Conservation (phyloP, 1,284 basidiomycete species). For the Puccinia novopanici region DNA sequence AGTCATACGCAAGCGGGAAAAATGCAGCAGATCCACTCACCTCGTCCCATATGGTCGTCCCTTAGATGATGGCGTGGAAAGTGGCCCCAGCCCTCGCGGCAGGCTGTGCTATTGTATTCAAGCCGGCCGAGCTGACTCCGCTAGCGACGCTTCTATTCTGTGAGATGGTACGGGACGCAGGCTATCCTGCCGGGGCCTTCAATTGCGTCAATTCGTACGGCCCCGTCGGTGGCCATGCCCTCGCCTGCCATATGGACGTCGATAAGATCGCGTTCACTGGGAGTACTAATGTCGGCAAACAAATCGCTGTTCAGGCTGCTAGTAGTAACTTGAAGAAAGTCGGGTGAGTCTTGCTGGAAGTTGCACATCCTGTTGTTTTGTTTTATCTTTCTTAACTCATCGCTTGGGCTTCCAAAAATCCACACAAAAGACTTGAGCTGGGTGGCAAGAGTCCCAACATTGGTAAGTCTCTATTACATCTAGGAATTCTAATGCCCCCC, state of each 20-base stretch:
- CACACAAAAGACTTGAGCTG: constrained; percentile 53
- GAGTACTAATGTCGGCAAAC: constrained; percentile 40
- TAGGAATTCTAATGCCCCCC: neutral
- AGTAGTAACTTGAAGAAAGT: constrained; percentile 51
- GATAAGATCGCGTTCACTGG: constrained; percentile 52
- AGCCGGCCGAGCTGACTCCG: constrained; percentile 57
- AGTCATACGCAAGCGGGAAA: constrained; percentile 4
- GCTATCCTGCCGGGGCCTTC: constrained; percentile 57
- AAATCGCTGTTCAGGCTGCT: constrained; percentile 28
- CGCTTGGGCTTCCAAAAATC: constrained; percentile 51
- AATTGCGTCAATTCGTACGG: constrained; percentile 58
- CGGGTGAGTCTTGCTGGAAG: constrained; percentile 8
- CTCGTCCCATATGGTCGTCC: no score
- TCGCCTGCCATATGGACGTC: constrained; percentile 58
- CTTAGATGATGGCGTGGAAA: constrained; percentile 55
- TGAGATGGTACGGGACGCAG: constrained; percentile 52
- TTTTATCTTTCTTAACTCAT: constrained; percentile 8
- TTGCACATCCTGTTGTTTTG: neutral
- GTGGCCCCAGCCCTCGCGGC: constrained; percentile 58
- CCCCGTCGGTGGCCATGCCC: constrained; percentile 56
- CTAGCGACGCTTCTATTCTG: constrained; percentile 55
- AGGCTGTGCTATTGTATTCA: constrained; percentile 57
- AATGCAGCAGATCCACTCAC: neutral
- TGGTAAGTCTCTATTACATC: constrained; percentile 18
- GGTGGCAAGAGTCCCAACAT: constrained; percentile 57